Percentiles rank a stretch among this genome's conserved stretches.
Evolutionary conservation across 1,284 basidiomycete species (phyloP).

Genomic region (Papiliotrema fonsecae): DNA sequence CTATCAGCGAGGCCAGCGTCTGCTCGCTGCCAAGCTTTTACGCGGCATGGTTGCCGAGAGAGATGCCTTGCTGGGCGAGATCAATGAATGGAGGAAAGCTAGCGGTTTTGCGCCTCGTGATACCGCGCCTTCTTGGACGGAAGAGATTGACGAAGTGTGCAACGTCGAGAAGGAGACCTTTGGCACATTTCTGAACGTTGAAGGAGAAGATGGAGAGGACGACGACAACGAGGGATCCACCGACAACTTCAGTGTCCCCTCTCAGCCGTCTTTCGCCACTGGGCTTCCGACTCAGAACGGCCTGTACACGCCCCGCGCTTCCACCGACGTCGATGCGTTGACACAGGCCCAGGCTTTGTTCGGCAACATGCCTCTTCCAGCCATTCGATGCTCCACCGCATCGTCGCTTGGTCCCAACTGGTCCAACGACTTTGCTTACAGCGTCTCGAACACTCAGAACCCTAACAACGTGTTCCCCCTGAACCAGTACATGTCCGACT

Average conservation of each 20-base stretch:
- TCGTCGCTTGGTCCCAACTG: conserved; percentile 13
- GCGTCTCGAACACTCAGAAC: conserved; percentile 11
- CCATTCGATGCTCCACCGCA: neutral
- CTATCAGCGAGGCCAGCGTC: conserved; percentile 70
- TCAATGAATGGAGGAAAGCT: conserved; percentile 81
- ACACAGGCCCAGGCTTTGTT: conserved; percentile 7
- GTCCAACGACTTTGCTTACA: conserved; percentile 20
- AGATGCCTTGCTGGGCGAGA: conserved; percentile 72
- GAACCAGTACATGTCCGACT: conserved; percentile 21
- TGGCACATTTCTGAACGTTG: conserved; percentile 42
- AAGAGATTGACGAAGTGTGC: conserved; percentile 43
- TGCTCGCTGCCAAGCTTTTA: conserved; percentile 69
- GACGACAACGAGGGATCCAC: conserved; percentile 25
- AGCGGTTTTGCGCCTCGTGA: conserved; percentile 56
- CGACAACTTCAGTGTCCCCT: neutral
- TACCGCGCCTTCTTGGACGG: conserved; percentile 49
- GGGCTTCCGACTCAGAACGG: conserved; percentile 15
- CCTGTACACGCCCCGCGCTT: conserved; percentile 29
- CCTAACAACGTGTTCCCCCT: conserved; percentile 11
- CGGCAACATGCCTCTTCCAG: conserved; percentile 4
- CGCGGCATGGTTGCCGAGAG: conserved; percentile 68
- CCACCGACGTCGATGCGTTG: conserved; percentile 24
- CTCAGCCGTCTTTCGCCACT: neutral
- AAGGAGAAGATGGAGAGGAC: conserved; percentile 33
- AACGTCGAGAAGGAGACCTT: conserved; percentile 47